These are phyloP conservation scores for Lactarius quietus DNA, from an alignment of 768 basidiomycete species.

Conservation along the genomic window DNA sequence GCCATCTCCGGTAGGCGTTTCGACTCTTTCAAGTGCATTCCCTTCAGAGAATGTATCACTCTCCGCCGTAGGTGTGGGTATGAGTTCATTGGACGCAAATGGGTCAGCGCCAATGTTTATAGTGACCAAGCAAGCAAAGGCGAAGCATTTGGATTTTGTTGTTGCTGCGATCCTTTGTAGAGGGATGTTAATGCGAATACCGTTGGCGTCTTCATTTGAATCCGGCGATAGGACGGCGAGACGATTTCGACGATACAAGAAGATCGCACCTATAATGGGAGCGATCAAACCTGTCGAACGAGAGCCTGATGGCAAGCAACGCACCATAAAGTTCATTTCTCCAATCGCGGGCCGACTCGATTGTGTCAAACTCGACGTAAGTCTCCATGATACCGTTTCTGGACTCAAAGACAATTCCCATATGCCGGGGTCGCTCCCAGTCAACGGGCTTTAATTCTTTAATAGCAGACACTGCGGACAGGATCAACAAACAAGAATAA, in stretches of 20 bases:
- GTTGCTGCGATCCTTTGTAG: constrained; percentile 37
- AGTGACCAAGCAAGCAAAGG: constrained; percentile 26
- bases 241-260: constrained; percentile 44
- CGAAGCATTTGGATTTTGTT: constrained; percentile 24
- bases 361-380: constrained; percentile 53
- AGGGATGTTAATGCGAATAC: constrained; percentile 47
- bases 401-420: constrained; percentile 39
- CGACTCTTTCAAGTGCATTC: constrained; percentile 8
- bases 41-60: constrained; percentile 14
- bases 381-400: constrained; percentile 30
- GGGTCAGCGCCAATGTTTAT: constrained; percentile 17
- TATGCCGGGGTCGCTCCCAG: constrained; percentile 41
- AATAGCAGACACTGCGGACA: constrained; percentile 45
- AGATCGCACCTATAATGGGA: constrained; percentile 39
- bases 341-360: constrained; percentile 51
- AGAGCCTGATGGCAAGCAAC: constrained; percentile 6
- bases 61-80: neutral
- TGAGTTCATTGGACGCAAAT: constrained; percentile 2
- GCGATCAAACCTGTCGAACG: neutral
- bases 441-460: constrained; percentile 44
- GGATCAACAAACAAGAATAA: neutral
- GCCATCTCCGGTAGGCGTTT: neutral
- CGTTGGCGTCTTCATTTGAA: constrained; percentile 33
- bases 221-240: constrained; percentile 34
- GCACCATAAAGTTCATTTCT: constrained; percentile 44